Conservation (phyloP, 306 rosid genomes). For the Lithocarpus polystachyus region DNA sequence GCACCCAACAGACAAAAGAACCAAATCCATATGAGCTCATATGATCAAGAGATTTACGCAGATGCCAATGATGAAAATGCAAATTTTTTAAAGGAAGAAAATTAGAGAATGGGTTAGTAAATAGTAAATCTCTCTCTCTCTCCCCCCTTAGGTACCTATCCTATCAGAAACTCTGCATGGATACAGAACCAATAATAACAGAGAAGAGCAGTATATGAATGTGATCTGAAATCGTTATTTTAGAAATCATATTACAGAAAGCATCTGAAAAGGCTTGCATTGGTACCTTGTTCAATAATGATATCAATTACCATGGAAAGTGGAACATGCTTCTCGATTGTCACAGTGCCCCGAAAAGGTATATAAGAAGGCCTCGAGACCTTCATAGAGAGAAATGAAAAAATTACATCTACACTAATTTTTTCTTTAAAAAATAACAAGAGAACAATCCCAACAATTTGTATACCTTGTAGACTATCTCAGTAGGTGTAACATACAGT, state of each 20-base stretch:
- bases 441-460: background rate
- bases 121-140: background rate
- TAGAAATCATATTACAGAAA: background rate
- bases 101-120: background rate
- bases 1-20: background rate
- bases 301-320: constrained; percentile 76
- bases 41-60: background rate
- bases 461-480: constrained; percentile 78
- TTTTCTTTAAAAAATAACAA: constrained; percentile 6
- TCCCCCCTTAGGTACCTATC: background rate
- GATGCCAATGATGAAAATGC: background rate
- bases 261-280: constrained; percentile 4
- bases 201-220: background rate
- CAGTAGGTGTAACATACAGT: constrained; percentile 69
- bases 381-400: constrained; percentile 30
- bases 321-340: constrained; percentile 66
- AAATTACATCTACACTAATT: constrained; percentile 1
- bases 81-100: background rate
- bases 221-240: background rate
- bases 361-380: constrained; percentile 87
- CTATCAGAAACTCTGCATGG: background rate
- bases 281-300: constrained; percentile 89
- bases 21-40: background rate
- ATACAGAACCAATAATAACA: background rate
- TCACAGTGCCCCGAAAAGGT: constrained; percentile 68